Evolutionary conservation across 1,284 basidiomycete species (phyloP).

Genomic region (Moesziomyces sp.): DNA sequence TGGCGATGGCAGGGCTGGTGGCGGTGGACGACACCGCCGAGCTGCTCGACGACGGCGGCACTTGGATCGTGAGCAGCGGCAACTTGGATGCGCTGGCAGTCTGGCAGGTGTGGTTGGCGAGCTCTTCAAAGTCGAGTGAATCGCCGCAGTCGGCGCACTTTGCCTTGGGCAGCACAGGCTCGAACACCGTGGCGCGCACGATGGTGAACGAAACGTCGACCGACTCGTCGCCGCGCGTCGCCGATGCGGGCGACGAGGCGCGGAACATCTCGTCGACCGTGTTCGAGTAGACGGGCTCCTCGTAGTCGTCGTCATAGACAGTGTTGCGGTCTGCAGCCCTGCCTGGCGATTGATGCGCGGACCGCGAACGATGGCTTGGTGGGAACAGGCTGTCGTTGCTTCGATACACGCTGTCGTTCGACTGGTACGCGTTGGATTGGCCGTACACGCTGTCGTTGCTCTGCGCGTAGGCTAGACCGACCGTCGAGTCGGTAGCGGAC

Average conservation of each 20-base stretch:
- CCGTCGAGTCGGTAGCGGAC: slow-evolving; percentile 23
- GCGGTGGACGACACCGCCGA: slow-evolving; percentile 16
- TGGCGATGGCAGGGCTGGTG: slow-evolving; percentile 13
- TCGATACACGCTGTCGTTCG: no score
- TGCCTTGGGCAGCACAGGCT: slow-evolving; percentile 50
- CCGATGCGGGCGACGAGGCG: slow-evolving; percentile 13
- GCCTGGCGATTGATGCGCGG: not conserved
- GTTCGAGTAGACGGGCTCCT: slow-evolving; percentile 15
- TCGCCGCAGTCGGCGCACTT: slow-evolving; percentile 60
- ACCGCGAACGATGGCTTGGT: not conserved
- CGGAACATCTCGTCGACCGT: slow-evolving; percentile 6
- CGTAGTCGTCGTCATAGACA: slow-evolving; percentile 48
- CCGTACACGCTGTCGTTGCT: slow-evolving; percentile 20
- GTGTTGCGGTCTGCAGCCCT: slow-evolving; percentile 25
- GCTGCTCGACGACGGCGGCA: slow-evolving; percentile 19
- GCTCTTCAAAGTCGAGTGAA: slow-evolving; percentile 52
- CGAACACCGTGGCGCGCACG: slow-evolving; percentile 42
- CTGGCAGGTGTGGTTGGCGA: slow-evolving; percentile 46
- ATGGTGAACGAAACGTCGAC: slow-evolving; percentile 15
- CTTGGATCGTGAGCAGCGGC: slow-evolving; percentile 32
- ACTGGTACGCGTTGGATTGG: no score
- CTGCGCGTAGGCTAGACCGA: slow-evolving; percentile 15
- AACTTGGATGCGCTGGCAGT: slow-evolving; percentile 9
- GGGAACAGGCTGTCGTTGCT: no score
- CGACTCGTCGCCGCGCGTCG: slow-evolving; percentile 11